Percentiles rank a stretch among this genome's conserved stretches.
Conservation (phyloP, 208 protist genomes). For the Wallacemonas sp. region DNA sequence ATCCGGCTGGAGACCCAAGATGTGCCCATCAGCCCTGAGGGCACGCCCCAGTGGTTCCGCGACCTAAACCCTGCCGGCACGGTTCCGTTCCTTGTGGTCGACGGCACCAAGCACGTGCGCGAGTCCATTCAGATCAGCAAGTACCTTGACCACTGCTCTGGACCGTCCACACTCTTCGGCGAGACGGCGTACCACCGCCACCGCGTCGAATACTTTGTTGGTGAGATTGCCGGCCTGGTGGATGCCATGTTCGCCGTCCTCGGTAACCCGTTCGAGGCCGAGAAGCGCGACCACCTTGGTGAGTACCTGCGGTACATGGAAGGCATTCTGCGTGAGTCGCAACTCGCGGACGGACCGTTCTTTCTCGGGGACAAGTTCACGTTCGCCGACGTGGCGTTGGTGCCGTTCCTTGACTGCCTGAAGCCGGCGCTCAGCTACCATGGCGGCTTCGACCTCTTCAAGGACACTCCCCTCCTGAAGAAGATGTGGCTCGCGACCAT, state of each 20-base stretch:
- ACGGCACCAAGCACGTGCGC: neutral
- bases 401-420: conserved; percentile 30
- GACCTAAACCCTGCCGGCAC: conserved; percentile 8
- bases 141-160: conserved; percentile 13
- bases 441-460: neutral
- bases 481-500: conserved; percentile 2
- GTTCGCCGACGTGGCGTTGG: conserved; percentile 22
- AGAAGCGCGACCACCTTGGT: neutral
- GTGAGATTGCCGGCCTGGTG: conserved; percentile 4
- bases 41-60: conserved; percentile 4
- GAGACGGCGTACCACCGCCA: neutral
- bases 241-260: conserved; percentile 2
- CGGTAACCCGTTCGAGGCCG: neutral
- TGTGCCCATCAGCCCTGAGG: neutral
- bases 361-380: conserved; percentile 23
- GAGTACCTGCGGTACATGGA: conserved; percentile 7
- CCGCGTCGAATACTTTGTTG: conserved; percentile 4
- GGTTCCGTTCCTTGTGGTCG: conserved; percentile 3
- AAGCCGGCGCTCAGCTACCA: conserved; percentile 2
- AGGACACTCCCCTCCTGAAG: neutral
- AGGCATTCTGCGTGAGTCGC: neutral
- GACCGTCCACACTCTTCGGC: neutral
- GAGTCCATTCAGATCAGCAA: conserved; percentile 11
- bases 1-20: neutral
- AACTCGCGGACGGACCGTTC: conserved; percentile 22